Evolutionary conservation across 1,139 yeast genomes (phyloP).

Genomic region (Meyerozyma sp.): DNA sequence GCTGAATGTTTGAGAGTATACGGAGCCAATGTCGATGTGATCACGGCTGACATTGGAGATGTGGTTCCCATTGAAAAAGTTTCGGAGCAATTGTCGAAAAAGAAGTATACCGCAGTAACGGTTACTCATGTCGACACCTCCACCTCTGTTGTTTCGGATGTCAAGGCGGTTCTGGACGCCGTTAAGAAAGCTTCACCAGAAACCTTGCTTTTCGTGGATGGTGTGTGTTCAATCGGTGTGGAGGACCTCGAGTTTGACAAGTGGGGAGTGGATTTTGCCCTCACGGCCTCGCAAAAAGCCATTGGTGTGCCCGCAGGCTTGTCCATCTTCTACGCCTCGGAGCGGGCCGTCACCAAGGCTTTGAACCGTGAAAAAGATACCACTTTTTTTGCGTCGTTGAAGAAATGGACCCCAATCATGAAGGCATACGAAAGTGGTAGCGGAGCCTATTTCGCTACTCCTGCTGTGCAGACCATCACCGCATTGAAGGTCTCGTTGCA

Average conservation of each 20-base stretch:
- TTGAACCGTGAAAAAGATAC: slow-evolving; percentile 50
- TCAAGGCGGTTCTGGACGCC: slow-evolving; percentile 55
- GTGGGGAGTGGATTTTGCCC: slow-evolving; percentile 86
- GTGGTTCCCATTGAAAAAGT: slow-evolving; percentile 56
- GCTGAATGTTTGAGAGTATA: slow-evolving; percentile 73
- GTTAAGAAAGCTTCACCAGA: slow-evolving; percentile 70
- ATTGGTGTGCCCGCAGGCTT: slow-evolving; percentile 93
- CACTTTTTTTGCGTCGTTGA: slow-evolving; percentile 69
- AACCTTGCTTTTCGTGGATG: slow-evolving; percentile 81
- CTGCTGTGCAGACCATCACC: slow-evolving; percentile 81
- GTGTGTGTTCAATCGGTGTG: slow-evolving; percentile 90
- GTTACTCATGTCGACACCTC: slow-evolving; percentile 96
- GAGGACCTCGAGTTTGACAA: slow-evolving; percentile 80
- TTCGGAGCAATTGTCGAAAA: slow-evolving; percentile 45
- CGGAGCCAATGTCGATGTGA: slow-evolving; percentile 64
- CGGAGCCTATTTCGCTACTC: slow-evolving; percentile 90
- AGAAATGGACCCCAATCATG: slow-evolving; percentile 89
- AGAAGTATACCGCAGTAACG: slow-evolving; percentile 65
- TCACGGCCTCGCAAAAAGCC: slow-evolving; percentile 95
- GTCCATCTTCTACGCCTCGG: slow-evolving; percentile 70
- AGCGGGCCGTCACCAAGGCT: slow-evolving; percentile 65
- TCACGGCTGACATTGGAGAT: slow-evolving; percentile 69
- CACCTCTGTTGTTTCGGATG: slow-evolving; percentile 80
- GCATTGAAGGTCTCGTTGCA: slow-evolving; percentile 75
- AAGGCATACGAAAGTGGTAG: slow-evolving; percentile 76